These are phyloP conservation scores for Taphrina deformans DNA, from an alignment of 1,139 yeast species.

Conservation along the genomic window DNA sequence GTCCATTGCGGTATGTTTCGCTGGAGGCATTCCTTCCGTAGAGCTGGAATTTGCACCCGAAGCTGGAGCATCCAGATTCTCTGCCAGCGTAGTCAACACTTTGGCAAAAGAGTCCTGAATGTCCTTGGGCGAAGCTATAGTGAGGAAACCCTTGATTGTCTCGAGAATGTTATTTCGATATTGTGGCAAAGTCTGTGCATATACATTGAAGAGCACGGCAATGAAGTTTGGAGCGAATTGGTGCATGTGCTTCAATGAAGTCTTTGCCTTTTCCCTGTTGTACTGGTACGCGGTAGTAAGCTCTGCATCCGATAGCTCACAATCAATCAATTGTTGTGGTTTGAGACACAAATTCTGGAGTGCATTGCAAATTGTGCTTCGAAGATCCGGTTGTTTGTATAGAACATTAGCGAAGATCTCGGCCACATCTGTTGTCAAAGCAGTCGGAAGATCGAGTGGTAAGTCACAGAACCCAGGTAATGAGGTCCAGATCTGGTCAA, in stretches of 20 bases:
- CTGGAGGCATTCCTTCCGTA: slow-evolving; percentile 52
- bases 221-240: slow-evolving; percentile 66
- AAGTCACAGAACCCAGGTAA: slow-evolving; percentile 86
- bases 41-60: slow-evolving; percentile 44
- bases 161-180: slow-evolving; percentile 81
- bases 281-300: slow-evolving; percentile 61
- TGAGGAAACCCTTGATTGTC: slow-evolving; percentile 76
- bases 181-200: slow-evolving; percentile 80
- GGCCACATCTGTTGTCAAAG: slow-evolving; percentile 77
- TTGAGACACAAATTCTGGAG: slow-evolving; percentile 77
- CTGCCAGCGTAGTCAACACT: slow-evolving; percentile 74
- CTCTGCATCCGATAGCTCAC: slow-evolving; percentile 54
- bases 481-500: slow-evolving; percentile 79
- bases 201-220: slow-evolving; percentile 86
- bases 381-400: slow-evolving; percentile 70
- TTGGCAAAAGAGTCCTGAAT: slow-evolving; percentile 76
- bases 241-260: slow-evolving; percentile 63
- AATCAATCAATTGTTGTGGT: slow-evolving; percentile 55
- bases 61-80: slow-evolving; percentile 65
- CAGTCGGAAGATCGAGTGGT: slow-evolving; percentile 65
- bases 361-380: slow-evolving; percentile 79
- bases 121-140: slow-evolving; percentile 67
- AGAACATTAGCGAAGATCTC: slow-evolving; percentile 69
- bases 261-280: slow-evolving; percentile 57
- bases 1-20: slow-evolving; percentile 87